Conservation (phyloP, 768 basidiomycete species). For the Suillus placidus region DNA sequence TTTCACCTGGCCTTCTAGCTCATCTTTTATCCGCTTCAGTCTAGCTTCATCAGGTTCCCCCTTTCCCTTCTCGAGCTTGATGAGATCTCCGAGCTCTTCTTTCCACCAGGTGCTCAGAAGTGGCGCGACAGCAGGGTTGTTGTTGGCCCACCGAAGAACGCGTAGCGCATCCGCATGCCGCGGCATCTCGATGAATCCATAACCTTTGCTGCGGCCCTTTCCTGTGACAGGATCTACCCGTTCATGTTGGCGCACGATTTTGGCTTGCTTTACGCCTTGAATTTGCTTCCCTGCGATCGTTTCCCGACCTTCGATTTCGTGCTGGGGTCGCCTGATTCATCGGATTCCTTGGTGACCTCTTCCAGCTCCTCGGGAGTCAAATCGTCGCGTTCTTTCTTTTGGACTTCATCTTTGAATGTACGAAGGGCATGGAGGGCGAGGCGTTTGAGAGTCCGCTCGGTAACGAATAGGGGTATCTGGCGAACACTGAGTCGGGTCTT, state of each 20-base stretch:
- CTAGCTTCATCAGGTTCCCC: conserved; percentile 51
- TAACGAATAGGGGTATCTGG: conserved; percentile 87
- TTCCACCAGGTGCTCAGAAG: conserved; percentile 86
- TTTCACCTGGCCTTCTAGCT: conserved; percentile 45
- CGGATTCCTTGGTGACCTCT: conserved; percentile 39
- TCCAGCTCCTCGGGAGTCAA: conserved; percentile 75
- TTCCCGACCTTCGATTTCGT: conserved; percentile 25
- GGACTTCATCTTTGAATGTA: conserved; percentile 79
- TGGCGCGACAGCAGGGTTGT: conserved; percentile 65
- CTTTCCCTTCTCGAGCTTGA: conserved; percentile 56
- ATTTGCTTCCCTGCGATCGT: conserved; percentile 29
- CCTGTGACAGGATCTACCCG: conserved; percentile 88
- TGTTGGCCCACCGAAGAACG: conserved; percentile 93
- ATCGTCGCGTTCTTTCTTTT: conserved; percentile 54
- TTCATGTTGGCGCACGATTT: conserved; percentile 88
- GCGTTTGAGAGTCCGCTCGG: conserved; percentile 87
- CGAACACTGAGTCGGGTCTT: conserved; percentile 93
- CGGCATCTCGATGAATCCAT: conserved; percentile 92
- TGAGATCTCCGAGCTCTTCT: conserved; percentile 65
- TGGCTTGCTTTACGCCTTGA: conserved; percentile 77
- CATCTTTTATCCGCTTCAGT: conserved; percentile 61
- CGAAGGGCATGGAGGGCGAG: conserved; percentile 81
- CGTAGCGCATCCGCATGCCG: conserved; percentile 88
- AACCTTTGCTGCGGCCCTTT: conserved; percentile 88
- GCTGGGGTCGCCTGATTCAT: conserved; percentile 19